phyloP scores from a whole-genome alignment of 495 filamentous ascomycete genomes.

The Staphylotrichum longicolle region DNA sequence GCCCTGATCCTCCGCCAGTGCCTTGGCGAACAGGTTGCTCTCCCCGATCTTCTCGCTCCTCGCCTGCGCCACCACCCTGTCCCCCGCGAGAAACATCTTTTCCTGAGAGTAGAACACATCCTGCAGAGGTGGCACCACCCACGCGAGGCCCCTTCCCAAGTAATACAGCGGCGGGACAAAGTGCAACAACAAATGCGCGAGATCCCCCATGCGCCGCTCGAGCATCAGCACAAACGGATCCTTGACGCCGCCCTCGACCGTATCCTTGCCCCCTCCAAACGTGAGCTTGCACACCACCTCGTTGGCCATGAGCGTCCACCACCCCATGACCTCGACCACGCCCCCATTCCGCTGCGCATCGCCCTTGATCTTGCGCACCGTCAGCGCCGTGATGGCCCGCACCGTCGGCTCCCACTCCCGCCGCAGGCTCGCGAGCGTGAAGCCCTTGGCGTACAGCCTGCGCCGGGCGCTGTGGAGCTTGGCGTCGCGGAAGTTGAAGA shows the following conservation, averaged over 20 bases:
- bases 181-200: neutral
- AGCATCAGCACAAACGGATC: conserved; percentile 1
- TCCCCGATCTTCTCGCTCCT: neutral
- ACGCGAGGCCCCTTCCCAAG: neutral
- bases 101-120: neutral
- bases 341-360: conserved; percentile 12
- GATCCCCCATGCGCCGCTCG: neutral
- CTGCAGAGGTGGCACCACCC: neutral
- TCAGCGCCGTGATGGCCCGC: conserved; percentile 3
- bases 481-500: conserved; percentile 20
- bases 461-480: conserved; percentile 16
- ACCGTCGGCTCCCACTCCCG: conserved; percentile 23
- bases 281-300: conserved; percentile 56
- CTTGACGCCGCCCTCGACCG: neutral
- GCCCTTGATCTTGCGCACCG: conserved; percentile 16
- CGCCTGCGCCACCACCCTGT: neutral
- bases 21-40: conserved; percentile 28
- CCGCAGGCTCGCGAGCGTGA: conserved; percentile 17
- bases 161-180: neutral
- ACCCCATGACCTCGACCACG: conserved; percentile 50
- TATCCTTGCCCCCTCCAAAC: conserved; percentile 45
- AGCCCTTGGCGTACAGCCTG: conserved; percentile 20
- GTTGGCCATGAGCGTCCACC: conserved; percentile 57
- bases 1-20: conserved; percentile 32
- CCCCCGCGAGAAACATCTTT: neutral